phyloP scores from a whole-genome alignment of 352 stramenopile genomes.

The Globisporangium okanoganense region DNA sequence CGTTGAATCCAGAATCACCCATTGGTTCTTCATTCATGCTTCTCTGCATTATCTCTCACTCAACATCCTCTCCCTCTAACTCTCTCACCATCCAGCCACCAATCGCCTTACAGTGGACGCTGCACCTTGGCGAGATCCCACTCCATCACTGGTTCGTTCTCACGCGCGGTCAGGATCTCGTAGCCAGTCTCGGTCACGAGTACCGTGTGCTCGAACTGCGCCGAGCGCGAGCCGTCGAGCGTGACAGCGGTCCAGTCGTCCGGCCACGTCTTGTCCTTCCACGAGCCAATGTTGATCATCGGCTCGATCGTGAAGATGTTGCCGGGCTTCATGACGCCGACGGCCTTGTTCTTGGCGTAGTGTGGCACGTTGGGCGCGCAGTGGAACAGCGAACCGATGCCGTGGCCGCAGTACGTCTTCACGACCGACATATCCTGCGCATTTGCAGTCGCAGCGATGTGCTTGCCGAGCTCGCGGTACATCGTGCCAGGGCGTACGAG shows the following conservation, averaged over 20 bases:
- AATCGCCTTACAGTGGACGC: constrained; percentile 29
- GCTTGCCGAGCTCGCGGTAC: constrained; percentile 94
- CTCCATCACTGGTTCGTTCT: constrained; percentile 85
- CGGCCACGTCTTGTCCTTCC: constrained; percentile 92
- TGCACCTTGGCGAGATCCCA: constrained; percentile 84
- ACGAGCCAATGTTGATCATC: constrained; percentile 98
- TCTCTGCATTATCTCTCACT: not conserved
- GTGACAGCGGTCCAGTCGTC: constrained; percentile 99
- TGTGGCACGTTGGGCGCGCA: constrained; percentile 96
- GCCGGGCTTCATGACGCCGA: constrained; percentile 96
- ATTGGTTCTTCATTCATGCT: too few relatives aligned
- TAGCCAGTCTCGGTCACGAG: constrained; percentile 97
- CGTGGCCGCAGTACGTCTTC: constrained; percentile 98
- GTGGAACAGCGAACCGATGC: constrained; percentile 97
- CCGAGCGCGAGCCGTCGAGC: constrained; percentile 92
- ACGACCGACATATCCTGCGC: constrained; percentile 92
- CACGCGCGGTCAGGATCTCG: constrained; percentile 95
- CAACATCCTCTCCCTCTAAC: not conserved
- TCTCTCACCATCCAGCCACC: not conserved
- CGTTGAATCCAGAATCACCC: too few relatives aligned
- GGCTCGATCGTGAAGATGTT: constrained; percentile 99
- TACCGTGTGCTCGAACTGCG: constrained; percentile 98
- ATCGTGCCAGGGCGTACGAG: constrained; percentile 94
- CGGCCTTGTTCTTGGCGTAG: constrained; percentile 98
- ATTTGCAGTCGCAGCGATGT: constrained; percentile 89